Evolutionary conservation across 2,329 filamentous ascomycete genomes (phyloP).

Genomic region (Aspergillus ochraceoroseus): DNA sequence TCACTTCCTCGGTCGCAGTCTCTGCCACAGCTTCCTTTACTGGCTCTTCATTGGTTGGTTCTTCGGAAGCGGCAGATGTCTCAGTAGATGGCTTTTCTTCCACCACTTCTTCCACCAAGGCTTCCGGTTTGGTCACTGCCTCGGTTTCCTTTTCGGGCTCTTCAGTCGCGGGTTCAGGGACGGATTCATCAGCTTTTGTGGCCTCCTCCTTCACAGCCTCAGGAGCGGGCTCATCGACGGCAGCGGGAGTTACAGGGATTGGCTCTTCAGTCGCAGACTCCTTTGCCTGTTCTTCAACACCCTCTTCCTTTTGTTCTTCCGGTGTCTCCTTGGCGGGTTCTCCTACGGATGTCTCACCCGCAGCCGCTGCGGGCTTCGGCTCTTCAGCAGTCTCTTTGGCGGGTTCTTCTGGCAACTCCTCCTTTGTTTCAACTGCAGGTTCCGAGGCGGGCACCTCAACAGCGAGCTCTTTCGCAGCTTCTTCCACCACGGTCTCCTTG

Average conservation of each 20-base stretch:
- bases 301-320: not conserved
- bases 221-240: conserved; percentile 4
- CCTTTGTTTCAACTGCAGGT: too few relatives aligned
- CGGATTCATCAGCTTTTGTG: conserved; percentile 1
- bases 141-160: not conserved
- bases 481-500: not conserved
- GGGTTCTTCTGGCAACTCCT: too few relatives aligned
- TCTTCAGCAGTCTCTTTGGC: not conserved
- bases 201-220: conserved; percentile 12
- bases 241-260: conserved; percentile 5
- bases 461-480: conserved; percentile 1
- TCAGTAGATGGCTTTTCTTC: not conserved
- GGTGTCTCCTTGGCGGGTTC: conserved; percentile 1
- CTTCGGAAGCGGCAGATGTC: not conserved
- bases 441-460: too few relatives aligned
- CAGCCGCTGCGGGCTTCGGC: not conserved
- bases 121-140: not conserved
- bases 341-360: not conserved
- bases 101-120: not conserved
- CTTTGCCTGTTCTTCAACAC: not conserved
- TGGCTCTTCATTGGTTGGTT: not conserved
- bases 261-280: conserved; percentile 3
- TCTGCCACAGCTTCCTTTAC: not conserved
- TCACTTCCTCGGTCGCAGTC: not conserved
- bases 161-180: too few relatives aligned